Evolutionary conservation across 2,329 filamentous ascomycete species (phyloP).

Genomic region (Orbilia ellipsospora): DNA sequence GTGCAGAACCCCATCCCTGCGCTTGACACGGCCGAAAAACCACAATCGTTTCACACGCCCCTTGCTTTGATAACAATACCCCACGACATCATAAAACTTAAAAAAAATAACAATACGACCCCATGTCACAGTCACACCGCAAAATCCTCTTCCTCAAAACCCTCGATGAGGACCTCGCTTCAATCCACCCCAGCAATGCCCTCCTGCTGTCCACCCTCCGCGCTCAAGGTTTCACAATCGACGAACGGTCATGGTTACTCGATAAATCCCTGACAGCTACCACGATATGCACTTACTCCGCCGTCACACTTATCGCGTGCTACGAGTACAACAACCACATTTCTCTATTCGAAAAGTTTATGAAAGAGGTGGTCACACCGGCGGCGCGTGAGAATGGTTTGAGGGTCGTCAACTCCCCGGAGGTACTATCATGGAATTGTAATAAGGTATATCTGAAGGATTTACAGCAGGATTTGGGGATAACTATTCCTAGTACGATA

Average conservation of each 20-base stretch:
- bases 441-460: slow-evolving; percentile 22
- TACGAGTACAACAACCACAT: slow-evolving; percentile 33
- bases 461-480: too few relatives aligned
- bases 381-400: not conserved
- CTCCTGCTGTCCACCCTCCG: slow-evolving; percentile 25
- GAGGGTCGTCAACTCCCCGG: slow-evolving; percentile 18
- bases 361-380: slow-evolving; percentile 12
- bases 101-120: not conserved
- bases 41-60: too few relatives aligned
- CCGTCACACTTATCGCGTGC: slow-evolving; percentile 24
- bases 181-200: slow-evolving; percentile 1
- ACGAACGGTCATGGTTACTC: slow-evolving; percentile 31
- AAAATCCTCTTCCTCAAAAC: slow-evolving; percentile 41
- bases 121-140: not conserved
- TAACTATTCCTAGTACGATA: too few relatives aligned
- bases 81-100: not conserved
- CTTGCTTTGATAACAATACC: not conserved
- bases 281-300: slow-evolving; percentile 18
- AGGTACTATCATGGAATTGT: slow-evolving; percentile 29
- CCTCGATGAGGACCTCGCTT: slow-evolving; percentile 2
- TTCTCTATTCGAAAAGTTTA: slow-evolving; percentile 14
- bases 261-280: slow-evolving; percentile 11
- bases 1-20: too few relatives aligned
- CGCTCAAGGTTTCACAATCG: not conserved
- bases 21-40: too few relatives aligned